Base-by-base conservation (phyloP, 306 rosid genomes). In the Castanospermum australe region DNA sequence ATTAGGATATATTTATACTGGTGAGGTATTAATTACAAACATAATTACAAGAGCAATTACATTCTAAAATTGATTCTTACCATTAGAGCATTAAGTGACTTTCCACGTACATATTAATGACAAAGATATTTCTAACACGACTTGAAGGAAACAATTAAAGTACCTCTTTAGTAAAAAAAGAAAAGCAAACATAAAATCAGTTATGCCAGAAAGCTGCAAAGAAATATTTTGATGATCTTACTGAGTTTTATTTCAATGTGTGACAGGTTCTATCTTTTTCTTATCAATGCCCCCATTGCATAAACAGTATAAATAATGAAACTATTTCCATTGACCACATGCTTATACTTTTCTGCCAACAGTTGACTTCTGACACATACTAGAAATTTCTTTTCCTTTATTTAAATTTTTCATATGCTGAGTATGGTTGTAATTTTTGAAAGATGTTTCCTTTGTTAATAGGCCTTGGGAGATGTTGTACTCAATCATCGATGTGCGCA, bases 401-500 rank as follows among this genome's bases (percentile, higher is more conserved):
- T 73, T 41, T 47, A 78, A 67, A 24, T 71, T 73, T 73, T 61
- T 42, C 22, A 38, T 4, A 44, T 72, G 59, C 48, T 35, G 21
- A 17, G 20, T 39, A 44, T 63, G 68, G 47, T 80, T 66, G 33
- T 56, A 41, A 28, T 38, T 57, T 41, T 48, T n/a, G 41, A 17
- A 47, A 50, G 21, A 12, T 65, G 57, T 63, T 77, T 42, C 54
- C 60, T 77, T 47, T 79, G 71, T 76, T 54, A 79, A 35, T 77
- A 91, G 93, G 93, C 77, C 65, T 73, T 91, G 69, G 96, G 96
- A 76, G 96, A 91, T 89, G 96, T 62, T 83, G 96, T 91, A 55
- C 90, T 91, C 66, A 91, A 91, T 77, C 96, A 91, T 84, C 87
- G 96, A 72, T 89, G 96, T 70, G 96, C 96, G 64, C 90, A 89